phyloP scores from a whole-genome alignment of 139 green algal species.

The Chlamydomonas schloesseri region DNA sequence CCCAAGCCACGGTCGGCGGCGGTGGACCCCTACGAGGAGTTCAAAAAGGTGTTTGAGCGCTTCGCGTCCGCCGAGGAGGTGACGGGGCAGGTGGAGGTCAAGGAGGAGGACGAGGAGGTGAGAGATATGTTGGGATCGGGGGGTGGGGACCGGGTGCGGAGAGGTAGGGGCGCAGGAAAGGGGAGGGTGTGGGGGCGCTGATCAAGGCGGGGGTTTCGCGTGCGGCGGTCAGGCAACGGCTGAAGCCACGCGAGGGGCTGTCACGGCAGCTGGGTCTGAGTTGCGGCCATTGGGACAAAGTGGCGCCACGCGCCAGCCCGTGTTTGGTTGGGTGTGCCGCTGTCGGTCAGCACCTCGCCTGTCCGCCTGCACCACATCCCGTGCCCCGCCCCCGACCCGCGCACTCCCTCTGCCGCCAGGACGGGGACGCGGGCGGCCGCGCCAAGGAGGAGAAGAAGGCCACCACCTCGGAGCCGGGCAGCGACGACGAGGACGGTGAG shows the following conservation, averaged over 20 bases:
- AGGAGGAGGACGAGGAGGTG: constrained; percentile 67
- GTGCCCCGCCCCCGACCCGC: background rate
- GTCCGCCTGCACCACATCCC: too few relatives aligned
- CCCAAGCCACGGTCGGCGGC: background rate
- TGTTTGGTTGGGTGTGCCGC: too few relatives aligned
- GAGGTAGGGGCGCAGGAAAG: too few relatives aligned
- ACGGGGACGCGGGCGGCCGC: background rate
- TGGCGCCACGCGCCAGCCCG: too few relatives aligned
- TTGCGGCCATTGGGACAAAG: too few relatives aligned
- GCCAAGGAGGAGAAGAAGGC: constrained; percentile 42
- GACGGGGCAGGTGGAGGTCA: constrained; percentile 47
- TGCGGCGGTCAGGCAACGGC: too few relatives aligned
- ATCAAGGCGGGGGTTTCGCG: too few relatives aligned
- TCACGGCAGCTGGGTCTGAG: too few relatives aligned
- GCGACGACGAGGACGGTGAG: constrained; percentile 47
- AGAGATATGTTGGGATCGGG: background rate
- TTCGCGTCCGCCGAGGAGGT: constrained; percentile 79
- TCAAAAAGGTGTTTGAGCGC: constrained; percentile 77
- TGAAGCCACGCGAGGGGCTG: too few relatives aligned
- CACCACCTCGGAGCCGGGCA: constrained; percentile 44
- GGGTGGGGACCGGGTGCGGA: too few relatives aligned
- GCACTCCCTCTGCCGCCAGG: background rate
- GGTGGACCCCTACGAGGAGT: constrained; percentile 63
- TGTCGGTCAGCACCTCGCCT: too few relatives aligned
- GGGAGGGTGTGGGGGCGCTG: too few relatives aligned